These are phyloP conservation scores for Astraeus odoratus DNA, from an alignment of 768 basidiomycete species.

Conservation along the genomic window DNA sequence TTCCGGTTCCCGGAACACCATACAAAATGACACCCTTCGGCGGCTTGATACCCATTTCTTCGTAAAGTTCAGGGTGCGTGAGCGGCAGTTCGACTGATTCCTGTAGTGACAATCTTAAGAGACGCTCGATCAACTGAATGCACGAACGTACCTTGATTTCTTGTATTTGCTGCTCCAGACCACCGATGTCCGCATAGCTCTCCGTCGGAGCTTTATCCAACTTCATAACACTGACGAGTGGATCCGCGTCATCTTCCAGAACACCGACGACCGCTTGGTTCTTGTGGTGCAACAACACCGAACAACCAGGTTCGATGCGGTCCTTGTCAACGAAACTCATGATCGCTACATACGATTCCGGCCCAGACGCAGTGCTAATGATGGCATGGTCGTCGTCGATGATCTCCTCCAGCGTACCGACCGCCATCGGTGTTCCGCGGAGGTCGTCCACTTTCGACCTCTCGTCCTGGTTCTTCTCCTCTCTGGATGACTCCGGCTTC, in stretches of 20 bases:
- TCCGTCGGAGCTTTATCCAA: slow-evolving; percentile 98
- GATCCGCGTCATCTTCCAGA: slow-evolving; percentile 90
- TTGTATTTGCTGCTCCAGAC: slow-evolving; percentile 93
- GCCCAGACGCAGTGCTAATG: slow-evolving; percentile 88
- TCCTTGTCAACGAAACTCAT: slow-evolving; percentile 99
- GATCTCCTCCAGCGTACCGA: slow-evolving; percentile 96
- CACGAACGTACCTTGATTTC: slow-evolving; percentile 82
- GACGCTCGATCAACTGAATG: neutral
- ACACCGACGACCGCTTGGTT: slow-evolving; percentile 93
- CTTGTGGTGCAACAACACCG: slow-evolving; percentile 94
- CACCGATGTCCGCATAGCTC: slow-evolving; percentile 98
- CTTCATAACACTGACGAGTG: slow-evolving; percentile 97
- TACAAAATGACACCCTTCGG: slow-evolving; percentile 99
- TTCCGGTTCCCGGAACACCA: slow-evolving; percentile 97
- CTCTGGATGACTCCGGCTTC: slow-evolving; percentile 79
- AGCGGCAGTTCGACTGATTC: slow-evolving; percentile 98
- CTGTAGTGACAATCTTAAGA: slow-evolving; percentile 29
- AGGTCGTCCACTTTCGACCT: slow-evolving; percentile 89
- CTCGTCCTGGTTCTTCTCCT: slow-evolving; percentile 96
- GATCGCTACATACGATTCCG: slow-evolving; percentile 95
- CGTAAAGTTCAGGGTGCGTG: slow-evolving; percentile 96
- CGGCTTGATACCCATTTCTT: slow-evolving; percentile 99
- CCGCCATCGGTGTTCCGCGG: slow-evolving; percentile 95
- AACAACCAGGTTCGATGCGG: slow-evolving; percentile 90
- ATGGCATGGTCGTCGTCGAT: slow-evolving; percentile 99